A percentile compares a stretch with the other conserved stretches of the same genome.
Evolutionary conservation across 2,329 filamentous ascomycete species (phyloP).

Genomic region (Knufia petricola): DNA sequence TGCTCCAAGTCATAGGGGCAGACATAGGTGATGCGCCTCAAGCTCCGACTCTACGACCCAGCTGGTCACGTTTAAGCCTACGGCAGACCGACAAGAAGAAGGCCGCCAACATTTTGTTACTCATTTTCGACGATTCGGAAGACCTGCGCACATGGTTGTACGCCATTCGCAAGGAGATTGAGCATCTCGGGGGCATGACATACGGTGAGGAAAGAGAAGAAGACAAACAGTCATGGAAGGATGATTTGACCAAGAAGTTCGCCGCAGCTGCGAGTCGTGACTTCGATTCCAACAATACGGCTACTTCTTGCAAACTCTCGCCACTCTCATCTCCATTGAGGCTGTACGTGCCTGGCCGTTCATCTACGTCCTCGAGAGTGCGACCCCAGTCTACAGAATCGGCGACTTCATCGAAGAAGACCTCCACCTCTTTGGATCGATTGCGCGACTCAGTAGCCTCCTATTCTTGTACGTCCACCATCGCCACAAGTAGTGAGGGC

Average conservation of each 20-base stretch:
- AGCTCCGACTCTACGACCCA: slow-evolving; percentile 18
- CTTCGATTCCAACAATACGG: not conserved
- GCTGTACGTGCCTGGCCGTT: not conserved
- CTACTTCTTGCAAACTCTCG: slow-evolving; percentile 7
- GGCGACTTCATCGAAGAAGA: slow-evolving; percentile 1
- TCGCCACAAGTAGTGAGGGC: not conserved
- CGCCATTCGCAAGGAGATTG: slow-evolving; percentile 37
- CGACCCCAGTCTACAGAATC: not conserved
- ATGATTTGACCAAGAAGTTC: slow-evolving; percentile 8
- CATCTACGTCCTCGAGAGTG: not conserved
- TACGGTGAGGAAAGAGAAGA: slow-evolving; percentile 31
- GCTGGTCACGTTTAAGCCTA: slow-evolving; percentile 34
- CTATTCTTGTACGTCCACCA: not conserved
- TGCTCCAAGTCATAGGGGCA: slow-evolving; percentile 37
- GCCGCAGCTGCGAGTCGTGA: slow-evolving; percentile 2
- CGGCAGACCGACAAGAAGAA: slow-evolving; percentile 28
- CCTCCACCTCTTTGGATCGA: slow-evolving; percentile 1
- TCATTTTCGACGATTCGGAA: slow-evolving; percentile 36
- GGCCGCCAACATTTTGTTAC: slow-evolving; percentile 32
- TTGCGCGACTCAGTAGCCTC: slow-evolving; percentile 2
- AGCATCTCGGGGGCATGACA: slow-evolving; percentile 36
- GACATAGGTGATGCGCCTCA: slow-evolving; percentile 25
- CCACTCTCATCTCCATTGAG: slow-evolving; percentile 9
- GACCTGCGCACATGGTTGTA: slow-evolving; percentile 38
- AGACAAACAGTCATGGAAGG: slow-evolving; percentile 10